Conservation (phyloP, 2,329 filamentous ascomycete species). For the Gnomoniopsis smithogilvyi region DNA sequence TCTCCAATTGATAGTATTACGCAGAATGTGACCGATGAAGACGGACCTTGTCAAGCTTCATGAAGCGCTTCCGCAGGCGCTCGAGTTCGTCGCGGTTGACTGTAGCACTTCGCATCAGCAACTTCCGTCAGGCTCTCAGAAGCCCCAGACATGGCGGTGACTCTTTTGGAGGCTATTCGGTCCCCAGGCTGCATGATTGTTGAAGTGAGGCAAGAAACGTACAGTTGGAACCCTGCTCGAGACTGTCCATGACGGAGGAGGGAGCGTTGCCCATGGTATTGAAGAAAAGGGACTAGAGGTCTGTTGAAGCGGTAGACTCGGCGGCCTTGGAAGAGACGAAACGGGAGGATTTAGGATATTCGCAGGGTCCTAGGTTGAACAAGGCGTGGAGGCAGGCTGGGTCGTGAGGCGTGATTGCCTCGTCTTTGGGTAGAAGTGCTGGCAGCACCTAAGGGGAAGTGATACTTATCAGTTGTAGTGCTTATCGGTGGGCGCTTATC, state of each 20-base stretch:
- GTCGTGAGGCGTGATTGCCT: too few relatives aligned
- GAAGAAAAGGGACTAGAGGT: not conserved
- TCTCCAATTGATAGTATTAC: not conserved
- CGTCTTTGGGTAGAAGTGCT: too few relatives aligned
- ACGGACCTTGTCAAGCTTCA: constrained; percentile 95
- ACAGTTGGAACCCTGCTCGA: constrained; percentile 97
- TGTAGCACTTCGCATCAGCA: constrained; percentile 34
- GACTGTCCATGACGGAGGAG: constrained; percentile 82
- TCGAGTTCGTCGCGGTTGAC: constrained; percentile 98
- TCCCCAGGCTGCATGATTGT: not conserved
- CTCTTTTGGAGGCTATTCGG: not conserved
- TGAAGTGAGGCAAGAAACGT: constrained; percentile 21
- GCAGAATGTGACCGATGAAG: not conserved
- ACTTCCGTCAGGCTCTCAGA: not conserved
- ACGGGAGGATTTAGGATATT: not conserved
- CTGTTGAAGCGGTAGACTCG: not conserved
- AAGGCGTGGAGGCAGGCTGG: not conserved
- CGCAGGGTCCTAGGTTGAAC: not conserved
- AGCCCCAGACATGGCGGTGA: not conserved
- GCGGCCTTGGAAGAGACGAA: not conserved
- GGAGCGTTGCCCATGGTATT: constrained; percentile 63
- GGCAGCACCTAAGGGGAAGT: not conserved
- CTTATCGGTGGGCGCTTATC: not conserved
- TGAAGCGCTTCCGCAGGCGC: constrained; percentile 91
- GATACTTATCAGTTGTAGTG: not conserved